A percentile compares a stretch with the other conserved stretches of the same genome.
Evolutionary conservation across 345 rosid species (phyloP).

Genomic region (Hibiscus syriacus): DNA sequence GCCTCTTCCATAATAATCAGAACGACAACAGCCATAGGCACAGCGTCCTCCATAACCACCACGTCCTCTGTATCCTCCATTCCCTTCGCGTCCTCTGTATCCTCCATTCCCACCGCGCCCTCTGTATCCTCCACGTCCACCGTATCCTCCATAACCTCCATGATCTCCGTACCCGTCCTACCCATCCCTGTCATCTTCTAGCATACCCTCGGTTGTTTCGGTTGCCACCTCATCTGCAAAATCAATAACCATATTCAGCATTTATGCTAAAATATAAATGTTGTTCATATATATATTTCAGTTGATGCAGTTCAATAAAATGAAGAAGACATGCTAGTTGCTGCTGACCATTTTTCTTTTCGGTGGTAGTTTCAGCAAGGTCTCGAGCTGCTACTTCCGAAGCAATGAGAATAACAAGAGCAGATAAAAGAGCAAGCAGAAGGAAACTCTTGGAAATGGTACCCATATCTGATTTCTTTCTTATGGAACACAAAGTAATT

Average conservation of each 20-base stretch:
- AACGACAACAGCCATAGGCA: constrained; percentile 10
- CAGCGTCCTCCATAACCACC: neutral
- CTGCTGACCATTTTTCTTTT: constrained; percentile 8
- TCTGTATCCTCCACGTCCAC: neutral
- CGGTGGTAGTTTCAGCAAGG: constrained; percentile 14
- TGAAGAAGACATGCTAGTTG: too few relatives aligned
- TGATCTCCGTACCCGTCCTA: neutral
- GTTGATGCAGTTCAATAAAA: too few relatives aligned
- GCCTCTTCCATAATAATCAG: neutral
- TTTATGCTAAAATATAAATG: neutral
- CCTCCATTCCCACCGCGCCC: neutral
- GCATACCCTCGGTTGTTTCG: neutral
- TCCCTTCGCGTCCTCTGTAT: neutral
- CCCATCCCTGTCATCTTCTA: neutral
- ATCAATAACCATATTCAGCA: neutral
- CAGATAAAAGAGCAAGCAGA: constrained; percentile 11
- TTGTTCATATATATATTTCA: too few relatives aligned
- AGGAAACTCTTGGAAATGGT: constrained; percentile 17
- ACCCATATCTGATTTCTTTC: constrained; percentile 9
- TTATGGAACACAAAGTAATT: neutral
- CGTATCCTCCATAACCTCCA: neutral
- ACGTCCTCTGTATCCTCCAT: neutral
- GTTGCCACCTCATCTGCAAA: constrained; percentile 8
- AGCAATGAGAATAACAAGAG: constrained; percentile 17
- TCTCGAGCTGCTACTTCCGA: constrained; percentile 23